Percentiles rank a stretch among this genome's conserved stretches.
Evolutionary conservation across 805 yeast genomes (phyloP).

Genomic region (Priceomyces medius): DNA sequence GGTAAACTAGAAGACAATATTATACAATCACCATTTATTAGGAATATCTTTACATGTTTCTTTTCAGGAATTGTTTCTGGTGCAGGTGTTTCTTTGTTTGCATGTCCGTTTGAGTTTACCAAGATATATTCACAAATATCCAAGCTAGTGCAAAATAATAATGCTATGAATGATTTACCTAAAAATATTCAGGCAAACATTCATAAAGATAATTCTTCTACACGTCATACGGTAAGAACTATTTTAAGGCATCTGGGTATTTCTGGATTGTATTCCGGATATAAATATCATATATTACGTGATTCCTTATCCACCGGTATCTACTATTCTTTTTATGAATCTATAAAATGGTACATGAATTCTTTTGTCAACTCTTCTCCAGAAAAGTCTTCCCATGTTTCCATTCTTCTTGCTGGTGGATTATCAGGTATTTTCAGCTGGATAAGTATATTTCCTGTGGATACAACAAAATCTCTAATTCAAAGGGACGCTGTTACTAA

Average conservation of each 20-base stretch:
- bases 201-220: conserved; percentile 17
- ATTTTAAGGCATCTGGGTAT: conserved; percentile 61
- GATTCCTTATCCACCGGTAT: conserved; percentile 72
- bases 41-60: conserved; percentile 44
- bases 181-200: conserved; percentile 12
- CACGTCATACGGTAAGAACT: conserved; percentile 46
- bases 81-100: conserved; percentile 56
- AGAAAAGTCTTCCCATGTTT: conserved; percentile 26
- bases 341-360: conserved; percentile 55
- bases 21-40: conserved; percentile 39
- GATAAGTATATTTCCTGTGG: conserved; percentile 75
- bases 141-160: conserved; percentile 36
- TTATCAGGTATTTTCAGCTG: conserved; percentile 73
- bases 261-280: conserved; percentile 70
- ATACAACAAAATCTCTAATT: conserved; percentile 71
- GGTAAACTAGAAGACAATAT: conserved; percentile 4
- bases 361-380: conserved; percentile 25
- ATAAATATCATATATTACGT: conserved; percentile 60
- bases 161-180: conserved; percentile 13
- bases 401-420: conserved; percentile 65
- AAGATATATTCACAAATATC: conserved; percentile 78
- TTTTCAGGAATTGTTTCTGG: conserved; percentile 69
- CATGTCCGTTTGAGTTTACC: conserved; percentile 85
- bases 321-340: conserved; percentile 74
- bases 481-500: conserved; percentile 74